Base-by-base conservation (phyloP, 306 rosid genomes). In the Clitoria ternatea region DNA sequence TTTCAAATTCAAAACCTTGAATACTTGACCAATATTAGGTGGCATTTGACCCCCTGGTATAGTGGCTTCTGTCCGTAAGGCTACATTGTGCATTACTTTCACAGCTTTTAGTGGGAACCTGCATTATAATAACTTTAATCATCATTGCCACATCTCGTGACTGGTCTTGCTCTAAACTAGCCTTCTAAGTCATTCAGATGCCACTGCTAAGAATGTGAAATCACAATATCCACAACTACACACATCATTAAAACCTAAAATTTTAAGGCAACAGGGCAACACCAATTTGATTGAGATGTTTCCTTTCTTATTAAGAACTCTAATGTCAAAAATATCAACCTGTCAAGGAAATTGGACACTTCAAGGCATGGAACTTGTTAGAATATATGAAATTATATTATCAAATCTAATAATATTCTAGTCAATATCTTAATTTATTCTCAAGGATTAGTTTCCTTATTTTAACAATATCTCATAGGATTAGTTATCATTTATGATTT, bases 61-160 rank as follows among this genome's bases (percentile, higher is more conserved):
- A 47, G 92, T 78, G 59, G 97, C 97, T 77, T 94, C 98, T 52
- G 98, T 94, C 61, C 98, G 89, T 57, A 94, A 79, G 23, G 98
- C 97, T 29, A 94, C 98, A 0, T 97, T 90, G 82, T 94, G 98
- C 98, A 94, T 94, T 44, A 94, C 98, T 83, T 89, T 94, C 60
- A 84, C 97, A 63, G 98, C 98, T 70, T 94, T 94, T 62, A 94
- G 69, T 5, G 97, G 98, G 80, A 81, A 94, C 86, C 98, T 94
- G 81, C 73, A 80, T 40, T 43, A 37, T 44, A 62, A 44, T 35
- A 77, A 70, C 70, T 73, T 23, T 50, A 23, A 32, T 49, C 17
- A 72, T 22, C 61, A 70, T 33, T 42, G 18, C 45, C 47, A 26
- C 23, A 36, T 54, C 48, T 64, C 20, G 32, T 15, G 10, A 56